Conservation (phyloP, 768 basidiomycete species). For the Phlebiopsis gigantea region DNA sequence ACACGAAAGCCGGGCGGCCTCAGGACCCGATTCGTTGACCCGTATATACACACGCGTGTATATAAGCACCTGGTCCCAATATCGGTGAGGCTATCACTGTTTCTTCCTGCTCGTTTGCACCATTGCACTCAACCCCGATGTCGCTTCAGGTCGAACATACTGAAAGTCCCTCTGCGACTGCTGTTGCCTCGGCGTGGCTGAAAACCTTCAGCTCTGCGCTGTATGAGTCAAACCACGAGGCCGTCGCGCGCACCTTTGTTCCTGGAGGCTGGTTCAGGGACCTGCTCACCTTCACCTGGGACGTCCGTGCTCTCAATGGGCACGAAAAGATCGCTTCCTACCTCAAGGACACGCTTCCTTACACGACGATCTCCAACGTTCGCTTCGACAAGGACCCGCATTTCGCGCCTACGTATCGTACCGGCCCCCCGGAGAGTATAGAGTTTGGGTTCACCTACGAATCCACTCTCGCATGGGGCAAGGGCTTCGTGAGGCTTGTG, state of each 20-base stretch:
- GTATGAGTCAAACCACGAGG: constrained; percentile 19
- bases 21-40: background rate
- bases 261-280: constrained; percentile 37
- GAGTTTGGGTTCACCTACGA: constrained; percentile 34
- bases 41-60: background rate
- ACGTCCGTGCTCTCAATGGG: constrained; percentile 33
- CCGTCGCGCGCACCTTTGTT: constrained; percentile 24
- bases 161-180: background rate
- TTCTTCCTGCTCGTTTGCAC: too few species aligned
- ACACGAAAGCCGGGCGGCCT: background rate
- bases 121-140: background rate
- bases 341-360: constrained; percentile 14
- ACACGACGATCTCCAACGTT: constrained; percentile 14
- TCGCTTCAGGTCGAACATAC: background rate
- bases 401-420: constrained; percentile 13
- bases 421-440: constrained; percentile 22
- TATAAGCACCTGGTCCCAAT: background rate
- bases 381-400: constrained; percentile 23
- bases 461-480: constrained; percentile 28
- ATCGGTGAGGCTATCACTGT: background rate
- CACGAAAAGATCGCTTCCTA: constrained; percentile 29
- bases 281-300: constrained; percentile 39
- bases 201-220: constrained; percentile 17
- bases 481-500: constrained; percentile 31
- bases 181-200: constrained; percentile 24